Conservation (phyloP, 2,329 filamentous ascomycete genomes). For the Aaosphaeria arxii region DNA sequence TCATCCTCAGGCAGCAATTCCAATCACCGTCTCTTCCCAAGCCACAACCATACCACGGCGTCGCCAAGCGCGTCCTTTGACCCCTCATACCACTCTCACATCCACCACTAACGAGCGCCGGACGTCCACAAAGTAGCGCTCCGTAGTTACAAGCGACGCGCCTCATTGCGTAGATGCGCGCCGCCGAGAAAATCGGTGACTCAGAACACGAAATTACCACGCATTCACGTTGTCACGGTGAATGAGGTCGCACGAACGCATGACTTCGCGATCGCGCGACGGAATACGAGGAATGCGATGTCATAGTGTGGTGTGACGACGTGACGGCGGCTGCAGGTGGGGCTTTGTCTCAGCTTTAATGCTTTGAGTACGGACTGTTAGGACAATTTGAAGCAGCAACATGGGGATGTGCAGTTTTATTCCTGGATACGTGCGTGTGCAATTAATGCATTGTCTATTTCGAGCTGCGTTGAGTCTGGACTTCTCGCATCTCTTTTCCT, state of each 20-base stretch:
- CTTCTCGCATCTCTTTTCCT: too few relatives aligned
- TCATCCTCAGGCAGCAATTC: not conserved
- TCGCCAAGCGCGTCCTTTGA: not conserved
- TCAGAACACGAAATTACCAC: constrained; percentile 8
- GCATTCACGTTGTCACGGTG: constrained; percentile 3
- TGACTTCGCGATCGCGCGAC: constrained; percentile 4
- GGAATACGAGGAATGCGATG: not conserved
- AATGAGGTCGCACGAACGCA: not conserved
- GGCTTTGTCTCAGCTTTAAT: not conserved
- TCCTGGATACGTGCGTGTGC: too few relatives aligned
- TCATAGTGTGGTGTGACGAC: not conserved
- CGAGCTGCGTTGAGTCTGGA: too few relatives aligned
- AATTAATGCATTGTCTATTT: too few relatives aligned
- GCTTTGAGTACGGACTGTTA: not conserved
- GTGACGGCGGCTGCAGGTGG: constrained; percentile 3
- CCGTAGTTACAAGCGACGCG: constrained; percentile 3
- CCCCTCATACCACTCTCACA: not conserved
- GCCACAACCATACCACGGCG: not conserved
- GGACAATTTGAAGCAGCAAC: too few relatives aligned
- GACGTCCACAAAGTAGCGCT: too few relatives aligned
- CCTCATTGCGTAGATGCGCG: not conserved
- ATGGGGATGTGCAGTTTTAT: too few relatives aligned
- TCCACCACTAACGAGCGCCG: not conserved
- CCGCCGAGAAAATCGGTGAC: not conserved
- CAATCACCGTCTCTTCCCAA: not conserved